Conservation (phyloP, 176 grass and related monocot species). For the Olyra latifolia region DNA sequence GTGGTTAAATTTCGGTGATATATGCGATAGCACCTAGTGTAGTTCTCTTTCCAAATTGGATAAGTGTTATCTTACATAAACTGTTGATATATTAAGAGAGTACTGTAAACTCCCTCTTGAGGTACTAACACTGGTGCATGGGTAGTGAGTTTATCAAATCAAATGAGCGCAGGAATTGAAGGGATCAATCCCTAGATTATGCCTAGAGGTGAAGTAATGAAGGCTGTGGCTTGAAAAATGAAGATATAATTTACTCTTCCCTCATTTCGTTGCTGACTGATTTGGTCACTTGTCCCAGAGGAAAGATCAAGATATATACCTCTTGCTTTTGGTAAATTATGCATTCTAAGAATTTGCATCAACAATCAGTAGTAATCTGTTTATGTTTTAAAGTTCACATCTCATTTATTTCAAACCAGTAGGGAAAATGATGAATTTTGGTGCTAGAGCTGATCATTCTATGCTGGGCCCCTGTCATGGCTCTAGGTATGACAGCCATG, state of each 20-base stretch:
- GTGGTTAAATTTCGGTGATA: not conserved
- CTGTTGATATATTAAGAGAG: not conserved
- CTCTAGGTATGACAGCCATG: not conserved
- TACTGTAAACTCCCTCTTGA: not conserved
- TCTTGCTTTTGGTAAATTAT: not conserved
- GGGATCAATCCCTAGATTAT: not conserved
- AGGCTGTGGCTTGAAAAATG: not conserved
- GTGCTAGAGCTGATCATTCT: conserved; percentile 1
- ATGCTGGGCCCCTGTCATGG: not conserved
- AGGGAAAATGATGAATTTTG: not conserved
- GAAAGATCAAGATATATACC: not conserved
- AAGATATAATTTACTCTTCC: not conserved
- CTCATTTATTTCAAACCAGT: not conserved
- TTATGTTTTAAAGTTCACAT: not conserved
- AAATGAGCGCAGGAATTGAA: not conserved
- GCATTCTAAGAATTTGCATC: not conserved
- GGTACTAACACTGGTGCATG: not conserved
- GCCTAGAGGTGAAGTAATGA: not conserved
- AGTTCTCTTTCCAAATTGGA: not conserved
- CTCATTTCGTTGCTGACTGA: not conserved
- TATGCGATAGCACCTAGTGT: not conserved
- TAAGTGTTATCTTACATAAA: not conserved
- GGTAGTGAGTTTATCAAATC: not conserved
- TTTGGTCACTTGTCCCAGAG: not conserved
- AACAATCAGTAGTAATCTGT: not conserved